phyloP scores from a whole-genome alignment of 768 basidiomycete species.

The Tricholoma sp. region DNA sequence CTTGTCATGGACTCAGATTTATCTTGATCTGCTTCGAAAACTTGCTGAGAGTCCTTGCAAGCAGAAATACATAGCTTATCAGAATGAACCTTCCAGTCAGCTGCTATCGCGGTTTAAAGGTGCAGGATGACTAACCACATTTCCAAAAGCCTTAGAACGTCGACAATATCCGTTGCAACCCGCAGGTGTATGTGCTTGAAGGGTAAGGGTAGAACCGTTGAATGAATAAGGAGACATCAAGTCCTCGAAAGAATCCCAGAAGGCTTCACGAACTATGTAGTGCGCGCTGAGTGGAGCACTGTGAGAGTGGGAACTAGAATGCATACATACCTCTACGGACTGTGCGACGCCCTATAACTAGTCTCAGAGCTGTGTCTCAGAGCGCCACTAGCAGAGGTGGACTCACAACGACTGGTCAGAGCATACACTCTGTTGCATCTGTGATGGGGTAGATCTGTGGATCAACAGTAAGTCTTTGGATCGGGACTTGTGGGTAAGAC shows the following conservation, averaged over 20 bases:
- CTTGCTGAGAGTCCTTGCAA: conserved; percentile 1
- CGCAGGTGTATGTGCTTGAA: neutral
- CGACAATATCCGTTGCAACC: neutral
- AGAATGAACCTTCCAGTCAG: neutral
- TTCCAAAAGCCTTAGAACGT: neutral
- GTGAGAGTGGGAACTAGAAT: neutral
- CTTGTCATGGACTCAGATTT: neutral
- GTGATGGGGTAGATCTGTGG: conserved; percentile 1
- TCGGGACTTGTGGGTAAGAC: neutral
- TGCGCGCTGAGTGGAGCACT: neutral
- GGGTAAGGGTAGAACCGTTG: neutral
- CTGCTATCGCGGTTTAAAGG: neutral
- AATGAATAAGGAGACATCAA: neutral
- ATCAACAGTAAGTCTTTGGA: neutral
- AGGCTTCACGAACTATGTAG: neutral
- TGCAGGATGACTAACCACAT: neutral
- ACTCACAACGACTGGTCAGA: neutral
- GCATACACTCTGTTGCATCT: neutral
- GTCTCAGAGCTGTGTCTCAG: neutral
- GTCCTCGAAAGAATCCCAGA: neutral
- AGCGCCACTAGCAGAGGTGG: too few relatives aligned
- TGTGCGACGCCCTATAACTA: neutral
- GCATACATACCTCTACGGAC: neutral
- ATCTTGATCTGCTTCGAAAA: neutral
- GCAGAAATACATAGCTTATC: conserved; percentile 1